A percentile compares a stretch with the other conserved stretches of the same genome.
These are phyloP conservation scores for Dictyostelium purpureum DNA, from an alignment of 78 protist genomes.

Conservation along the genomic window DNA sequence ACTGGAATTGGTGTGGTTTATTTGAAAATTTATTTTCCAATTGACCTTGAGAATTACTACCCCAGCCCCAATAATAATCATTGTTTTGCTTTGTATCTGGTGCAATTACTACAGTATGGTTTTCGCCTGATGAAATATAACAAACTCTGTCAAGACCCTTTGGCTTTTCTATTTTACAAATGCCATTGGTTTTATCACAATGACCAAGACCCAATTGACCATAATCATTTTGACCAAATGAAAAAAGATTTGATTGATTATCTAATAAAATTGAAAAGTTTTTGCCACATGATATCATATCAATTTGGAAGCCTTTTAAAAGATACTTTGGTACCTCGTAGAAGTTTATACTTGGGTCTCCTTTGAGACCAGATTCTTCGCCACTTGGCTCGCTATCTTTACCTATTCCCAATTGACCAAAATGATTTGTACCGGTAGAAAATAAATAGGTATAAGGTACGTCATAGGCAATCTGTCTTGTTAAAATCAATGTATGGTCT, in stretches of 20 bases:
- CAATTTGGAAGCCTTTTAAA: background rate
- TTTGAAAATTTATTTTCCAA: background rate
- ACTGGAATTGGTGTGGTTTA: background rate
- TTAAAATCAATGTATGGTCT: no score
- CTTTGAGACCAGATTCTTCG: no score
- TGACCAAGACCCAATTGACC: slow-evolving; percentile 57
- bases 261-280: background rate
- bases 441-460: no score
- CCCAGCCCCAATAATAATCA: background rate
- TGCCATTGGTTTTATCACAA: no score
- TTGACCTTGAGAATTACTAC: slow-evolving; percentile 1
- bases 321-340: background rate
- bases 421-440: background rate
- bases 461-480: no score
- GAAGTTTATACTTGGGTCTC: background rate
- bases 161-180: no score
- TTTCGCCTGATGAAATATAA: slow-evolving; percentile 4
- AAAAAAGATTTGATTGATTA: background rate
- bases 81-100: background rate
- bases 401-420: background rate
- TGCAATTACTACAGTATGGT: slow-evolving; percentile 13
- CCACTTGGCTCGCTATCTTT: no score
- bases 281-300: slow-evolving; percentile 58
- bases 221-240: slow-evolving; percentile 27
- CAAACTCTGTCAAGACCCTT: no score